phyloP scores from a whole-genome alignment of 78 protist genomes.

The Blattamonas nauphoetae region DNA sequence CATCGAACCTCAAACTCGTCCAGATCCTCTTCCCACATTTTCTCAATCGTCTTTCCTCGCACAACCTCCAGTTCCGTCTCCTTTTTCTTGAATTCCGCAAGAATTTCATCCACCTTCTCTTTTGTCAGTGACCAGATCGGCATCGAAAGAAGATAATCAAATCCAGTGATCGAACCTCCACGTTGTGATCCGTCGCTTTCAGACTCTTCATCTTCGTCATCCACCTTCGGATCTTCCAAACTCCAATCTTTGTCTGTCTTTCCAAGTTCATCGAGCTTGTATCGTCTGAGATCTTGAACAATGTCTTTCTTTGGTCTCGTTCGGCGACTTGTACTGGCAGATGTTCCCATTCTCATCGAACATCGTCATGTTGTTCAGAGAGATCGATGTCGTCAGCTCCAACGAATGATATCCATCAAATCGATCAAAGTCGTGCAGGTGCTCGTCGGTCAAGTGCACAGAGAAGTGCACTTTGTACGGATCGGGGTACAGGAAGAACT shows the following conservation, averaged over 20 bases:
- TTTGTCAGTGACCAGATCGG: background rate
- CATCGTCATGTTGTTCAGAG: constrained; percentile 63
- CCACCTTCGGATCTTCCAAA: no score
- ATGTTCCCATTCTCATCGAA: constrained; percentile 70
- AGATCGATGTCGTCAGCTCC: background rate
- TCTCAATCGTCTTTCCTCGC: background rate
- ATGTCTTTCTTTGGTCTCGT: constrained; percentile 62
- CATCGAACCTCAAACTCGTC: background rate
- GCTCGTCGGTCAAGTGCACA: background rate
- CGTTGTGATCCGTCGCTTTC: background rate
- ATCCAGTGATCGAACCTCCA: background rate
- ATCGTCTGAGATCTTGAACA: no score
- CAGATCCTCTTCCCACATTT: background rate
- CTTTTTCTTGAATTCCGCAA: background rate
- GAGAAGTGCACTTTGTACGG: background rate
- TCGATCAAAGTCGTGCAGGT: background rate
- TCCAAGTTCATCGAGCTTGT: no score
- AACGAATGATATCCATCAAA: background rate
- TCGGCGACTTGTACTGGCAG: constrained; percentile 46
- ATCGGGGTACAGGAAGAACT: background rate
- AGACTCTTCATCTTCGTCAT: background rate
- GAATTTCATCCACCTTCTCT: background rate
- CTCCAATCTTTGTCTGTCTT: no score
- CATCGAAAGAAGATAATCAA: background rate
- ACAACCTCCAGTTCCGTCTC: background rate